Percentiles rank a stretch among this genome's conserved stretches.
These are phyloP conservation scores for Glycine latifolia DNA, from an alignment of 306 rosid species.

Conservation along the genomic window DNA sequence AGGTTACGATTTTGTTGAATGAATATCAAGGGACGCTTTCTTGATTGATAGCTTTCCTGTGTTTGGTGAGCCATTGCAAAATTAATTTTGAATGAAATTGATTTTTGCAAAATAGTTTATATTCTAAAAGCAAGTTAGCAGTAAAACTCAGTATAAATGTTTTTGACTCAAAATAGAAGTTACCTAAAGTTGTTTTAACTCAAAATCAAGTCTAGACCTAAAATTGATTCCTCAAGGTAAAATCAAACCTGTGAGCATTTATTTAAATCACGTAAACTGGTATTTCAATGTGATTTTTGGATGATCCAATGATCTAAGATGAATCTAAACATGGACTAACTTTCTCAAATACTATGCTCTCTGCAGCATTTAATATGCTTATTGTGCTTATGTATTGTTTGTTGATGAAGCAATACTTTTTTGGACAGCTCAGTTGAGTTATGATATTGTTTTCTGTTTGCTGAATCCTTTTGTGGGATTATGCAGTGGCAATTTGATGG, in stretches of 20 bases:
- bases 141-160: not conserved
- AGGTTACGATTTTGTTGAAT: constrained; percentile 39
- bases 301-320: not conserved
- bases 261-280: not conserved
- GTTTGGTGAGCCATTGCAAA: not conserved
- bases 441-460: constrained; percentile 31
- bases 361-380: not conserved
- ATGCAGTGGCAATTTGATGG: constrained; percentile 80
- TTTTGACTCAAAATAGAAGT: not conserved
- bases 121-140: not conserved
- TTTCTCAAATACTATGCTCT: not conserved
- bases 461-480: constrained; percentile 49
- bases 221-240: not conserved
- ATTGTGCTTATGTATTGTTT: not conserved
- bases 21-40: constrained; percentile 22
- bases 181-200: not conserved
- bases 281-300: not conserved
- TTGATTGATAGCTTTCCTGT: not conserved
- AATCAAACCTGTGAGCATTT: not conserved
- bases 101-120: not conserved
- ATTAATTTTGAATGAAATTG: not conserved
- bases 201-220: not conserved
- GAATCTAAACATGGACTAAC: not conserved
- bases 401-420: constrained; percentile 16
- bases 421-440: constrained; percentile 23